Evolutionary conservation across 306 rosid species (phyloP), one percentile per base, ranked within the genome.

Genomic region (Lupinus albus): DNA sequence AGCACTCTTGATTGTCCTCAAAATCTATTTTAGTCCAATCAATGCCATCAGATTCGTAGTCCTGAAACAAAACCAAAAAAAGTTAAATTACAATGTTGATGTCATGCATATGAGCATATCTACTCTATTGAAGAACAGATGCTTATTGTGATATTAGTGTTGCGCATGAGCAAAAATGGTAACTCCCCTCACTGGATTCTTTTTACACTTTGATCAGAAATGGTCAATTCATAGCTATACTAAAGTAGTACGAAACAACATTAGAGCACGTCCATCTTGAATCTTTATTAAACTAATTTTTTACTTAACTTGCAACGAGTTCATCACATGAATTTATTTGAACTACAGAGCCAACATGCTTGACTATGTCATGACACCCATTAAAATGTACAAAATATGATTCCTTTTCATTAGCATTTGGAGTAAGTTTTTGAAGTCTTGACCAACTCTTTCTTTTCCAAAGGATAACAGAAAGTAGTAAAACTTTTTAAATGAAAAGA

Each of bases 1-100:
- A 77, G 87, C 99, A 94, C 74, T 80, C 91, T 87, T 81, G 89
- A 75, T 94, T 94, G 87, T 91, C 99, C 79, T 74, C 84, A 61
- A 91, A 88, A 76, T 88, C 82, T 44, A 85, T 81, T 73, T 74
- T 77, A 41, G 83, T 81, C 86, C 87, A 80, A 77, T 84, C 86
- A 54, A 94, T 17, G 62, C 97, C 97, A 57, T 94, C 94, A 62
- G 64, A 58, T 72, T 88, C 88, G 33, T 75, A 94, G 73, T 88
- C 97, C 99, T 94, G 85, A 70, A 76, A 75, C 30, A 25, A 25
- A 25, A 25, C 30, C 30, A n/a, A 73, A 76, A 70, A 74, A 75
- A n/a, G 70, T 69, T 45, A 64, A 67, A 71, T 52, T 57, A 75
- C 35, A 49, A 54, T n/a, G 13, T 70, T 77, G 62, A 21, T 35